phyloP scores from a whole-genome alignment of 345 rosid species.

The Nephelium lappaceum region DNA sequence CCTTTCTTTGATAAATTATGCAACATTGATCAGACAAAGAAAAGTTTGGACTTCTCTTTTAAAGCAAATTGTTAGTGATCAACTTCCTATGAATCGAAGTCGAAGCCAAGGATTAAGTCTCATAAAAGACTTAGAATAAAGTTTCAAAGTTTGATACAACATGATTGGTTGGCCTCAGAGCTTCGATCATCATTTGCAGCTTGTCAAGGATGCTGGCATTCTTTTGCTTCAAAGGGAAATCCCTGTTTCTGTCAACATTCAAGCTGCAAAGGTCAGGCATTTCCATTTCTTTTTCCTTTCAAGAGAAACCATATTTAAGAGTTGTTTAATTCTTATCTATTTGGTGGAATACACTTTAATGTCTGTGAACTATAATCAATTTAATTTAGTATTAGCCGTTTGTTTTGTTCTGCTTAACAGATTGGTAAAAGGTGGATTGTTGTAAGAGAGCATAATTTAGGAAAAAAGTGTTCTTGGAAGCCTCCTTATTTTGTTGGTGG shows the following conservation, averaged over 20 bases:
- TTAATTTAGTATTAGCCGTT: neutral
- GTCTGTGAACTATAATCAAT: neutral
- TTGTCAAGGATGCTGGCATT: slow-evolving; percentile 81
- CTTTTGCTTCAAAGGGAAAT: slow-evolving; percentile 90
- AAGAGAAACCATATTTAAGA: neutral
- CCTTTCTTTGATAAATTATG: neutral
- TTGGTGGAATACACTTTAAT: neutral
- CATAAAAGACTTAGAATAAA: neutral
- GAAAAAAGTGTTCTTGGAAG: neutral
- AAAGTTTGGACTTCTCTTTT: neutral
- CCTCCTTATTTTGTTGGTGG: neutral
- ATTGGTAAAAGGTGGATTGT: neutral
- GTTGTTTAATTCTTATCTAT: neutral
- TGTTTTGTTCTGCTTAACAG: neutral
- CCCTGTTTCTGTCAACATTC: slow-evolving; percentile 86
- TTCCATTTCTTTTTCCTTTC: neutral
- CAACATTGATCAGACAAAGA: neutral
- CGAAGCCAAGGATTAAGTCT: neutral
- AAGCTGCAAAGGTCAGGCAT: slow-evolving; percentile 73
- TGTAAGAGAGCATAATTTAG: neutral
- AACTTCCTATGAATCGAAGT: neutral
- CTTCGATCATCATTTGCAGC: slow-evolving; percentile 55
- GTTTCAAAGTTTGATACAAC: slow-evolving; percentile 25
- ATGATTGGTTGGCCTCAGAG: slow-evolving; percentile 76
- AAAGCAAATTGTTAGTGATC: neutral